These are phyloP conservation scores for Nemania sp. DNA, from an alignment of 2,329 filamentous ascomycete species.

Conservation along the genomic window DNA sequence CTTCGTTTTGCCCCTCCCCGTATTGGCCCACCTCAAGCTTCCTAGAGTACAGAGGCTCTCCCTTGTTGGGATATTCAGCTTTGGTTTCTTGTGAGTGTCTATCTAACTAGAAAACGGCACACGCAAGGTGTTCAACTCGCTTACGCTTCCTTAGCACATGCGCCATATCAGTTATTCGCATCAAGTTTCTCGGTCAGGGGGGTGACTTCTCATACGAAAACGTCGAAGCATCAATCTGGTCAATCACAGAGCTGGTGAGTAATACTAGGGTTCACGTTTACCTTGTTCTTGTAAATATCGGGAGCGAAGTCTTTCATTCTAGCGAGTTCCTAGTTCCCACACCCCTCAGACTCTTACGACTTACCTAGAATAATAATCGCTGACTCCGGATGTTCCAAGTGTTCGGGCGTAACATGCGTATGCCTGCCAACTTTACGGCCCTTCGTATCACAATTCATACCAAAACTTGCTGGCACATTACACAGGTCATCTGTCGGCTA, in stretches of 20 bases:
- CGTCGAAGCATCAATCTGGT: constrained; percentile 53
- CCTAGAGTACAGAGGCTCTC: constrained; percentile 51
- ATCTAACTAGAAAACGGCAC: neutral
- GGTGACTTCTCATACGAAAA: constrained; percentile 55
- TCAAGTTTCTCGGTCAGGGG: constrained; percentile 53
- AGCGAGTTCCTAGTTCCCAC: neutral
- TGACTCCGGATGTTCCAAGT: constrained; percentile 25
- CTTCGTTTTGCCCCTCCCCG: constrained; percentile 54
- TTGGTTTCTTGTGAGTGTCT: constrained; percentile 55
- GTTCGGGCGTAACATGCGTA: constrained; percentile 53
- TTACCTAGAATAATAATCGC: neutral
- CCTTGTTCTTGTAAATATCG: neutral
- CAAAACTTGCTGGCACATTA: constrained; percentile 40
- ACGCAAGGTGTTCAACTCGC: neutral
- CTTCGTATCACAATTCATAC: constrained; percentile 45
- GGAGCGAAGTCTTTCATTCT: neutral
- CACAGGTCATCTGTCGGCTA: constrained; percentile 36
- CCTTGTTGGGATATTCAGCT: constrained; percentile 54
- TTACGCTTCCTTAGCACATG: constrained; percentile 47
- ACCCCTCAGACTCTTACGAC: neutral
- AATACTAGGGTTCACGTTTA: neutral
- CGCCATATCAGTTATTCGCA: constrained; percentile 55
- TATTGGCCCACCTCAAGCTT: constrained; percentile 52
- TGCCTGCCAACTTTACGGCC: constrained; percentile 54
- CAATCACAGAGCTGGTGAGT: constrained; percentile 50